Base-by-base conservation (phyloP, 2,329 filamentous ascomycete species). In the Pezicula radicicola region DNA sequence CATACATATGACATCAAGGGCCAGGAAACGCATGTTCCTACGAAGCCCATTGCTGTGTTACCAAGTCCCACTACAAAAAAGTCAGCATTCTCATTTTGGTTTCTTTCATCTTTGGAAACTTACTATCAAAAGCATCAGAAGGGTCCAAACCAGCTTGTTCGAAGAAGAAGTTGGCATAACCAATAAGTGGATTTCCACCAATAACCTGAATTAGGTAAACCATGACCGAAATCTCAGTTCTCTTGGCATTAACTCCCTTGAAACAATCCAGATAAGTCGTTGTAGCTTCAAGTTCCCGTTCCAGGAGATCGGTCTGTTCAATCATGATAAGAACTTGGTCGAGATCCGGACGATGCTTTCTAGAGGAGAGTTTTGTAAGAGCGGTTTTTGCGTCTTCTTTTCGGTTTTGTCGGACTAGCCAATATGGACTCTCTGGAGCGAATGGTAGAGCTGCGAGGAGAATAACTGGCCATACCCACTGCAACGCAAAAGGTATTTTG, bases 81-180 rank as follows among this genome's bases (percentile, higher is more conserved):
- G 19, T 68, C 46, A 51, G 49, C 25, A 30, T 74, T 76, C 0
- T 12, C 7, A 13, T 33, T 9, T 33, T 33, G 1, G 72, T 67
- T 3, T 68, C 62, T 19, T 68, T 66, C 1, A 72, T 68, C 1
- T 65, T 60, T 27, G 81, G 63, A 1, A 3, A 78, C 79, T 59
- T 79, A 75, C 55, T 78, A 68, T 66, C 82, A 82, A 64, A 76
- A 72, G 63, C 81, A 81, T 13, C 79, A 83, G 5, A 77, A 79
- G 56, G 83, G 8, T 60, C 66, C 60, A 79, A 70, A 13, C 76
- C 3, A 75, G 76, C 52, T 75, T 86, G 75, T 25, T 71, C 65
- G 50, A 73, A 75, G 53, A 76, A 77, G 57, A 74, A 72, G 28
- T 55, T 68, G 16, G 73, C 74, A 57, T 76, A 77, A 0, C 73